phyloP scores from a whole-genome alignment of 257 asterid genomes.

The Petrea volubilis region DNA sequence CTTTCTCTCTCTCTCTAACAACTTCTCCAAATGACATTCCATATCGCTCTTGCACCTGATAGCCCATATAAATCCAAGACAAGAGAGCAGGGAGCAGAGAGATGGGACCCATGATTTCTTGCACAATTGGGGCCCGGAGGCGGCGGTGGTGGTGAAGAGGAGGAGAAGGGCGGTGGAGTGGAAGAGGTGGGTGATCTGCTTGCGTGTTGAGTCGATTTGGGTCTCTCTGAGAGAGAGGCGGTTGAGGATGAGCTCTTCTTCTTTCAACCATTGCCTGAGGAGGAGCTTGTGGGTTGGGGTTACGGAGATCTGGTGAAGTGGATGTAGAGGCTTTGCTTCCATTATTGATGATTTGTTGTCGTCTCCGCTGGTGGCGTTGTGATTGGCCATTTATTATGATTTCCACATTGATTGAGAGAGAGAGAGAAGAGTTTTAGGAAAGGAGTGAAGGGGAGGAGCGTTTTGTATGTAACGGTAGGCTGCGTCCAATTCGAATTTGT shows the following conservation, averaged over 20 bases:
- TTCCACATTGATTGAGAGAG: no score
- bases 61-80: conserved; percentile 67
- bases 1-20: conserved; percentile 76
- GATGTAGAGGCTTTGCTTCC: conserved; percentile 56
- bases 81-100: conserved; percentile 47
- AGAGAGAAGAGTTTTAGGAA: background rate
- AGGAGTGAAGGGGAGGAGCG: conserved; percentile 16
- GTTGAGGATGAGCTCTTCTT: conserved; percentile 77
- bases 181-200: conserved; percentile 76
- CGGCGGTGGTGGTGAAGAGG: conserved; percentile 56
- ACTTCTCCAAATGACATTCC: conserved; percentile 68
- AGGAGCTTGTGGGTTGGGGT: conserved; percentile 89
- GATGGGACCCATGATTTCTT: conserved; percentile 63
- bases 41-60: conserved; percentile 56
- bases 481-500: conserved; percentile 14
- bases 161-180: conserved; percentile 77
- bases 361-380: background rate
- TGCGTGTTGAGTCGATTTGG: conserved; percentile 67
- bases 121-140: conserved; percentile 29
- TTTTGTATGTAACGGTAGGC: conserved; percentile 26
- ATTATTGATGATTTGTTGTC: conserved; percentile 26
- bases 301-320: conserved; percentile 81
- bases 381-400: conserved; percentile 33
- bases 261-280: conserved; percentile 91
- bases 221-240: conserved; percentile 74